Conservation (phyloP, 495 filamentous ascomycete genomes). For the Jackrogersella minutella region DNA sequence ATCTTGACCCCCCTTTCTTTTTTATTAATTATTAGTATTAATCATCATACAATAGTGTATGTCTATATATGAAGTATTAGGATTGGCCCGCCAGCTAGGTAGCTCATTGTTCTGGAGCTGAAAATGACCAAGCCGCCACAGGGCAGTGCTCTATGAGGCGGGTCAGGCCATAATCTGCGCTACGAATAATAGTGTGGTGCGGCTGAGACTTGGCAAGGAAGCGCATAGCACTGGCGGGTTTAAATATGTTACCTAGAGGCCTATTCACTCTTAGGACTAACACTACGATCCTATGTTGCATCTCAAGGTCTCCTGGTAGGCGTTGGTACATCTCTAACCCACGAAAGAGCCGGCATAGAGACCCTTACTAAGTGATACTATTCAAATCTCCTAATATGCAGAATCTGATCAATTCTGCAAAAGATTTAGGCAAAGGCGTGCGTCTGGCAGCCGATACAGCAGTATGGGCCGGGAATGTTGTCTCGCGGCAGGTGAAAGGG, state of each 20-base stretch:
- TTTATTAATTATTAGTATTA: too few species aligned
- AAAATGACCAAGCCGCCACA: background rate
- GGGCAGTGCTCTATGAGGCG: background rate
- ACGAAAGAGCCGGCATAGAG: background rate
- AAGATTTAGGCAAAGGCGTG: constrained; percentile 18
- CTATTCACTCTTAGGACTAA: background rate
- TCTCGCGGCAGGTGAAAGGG: constrained; percentile 13
- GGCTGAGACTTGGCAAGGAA: constrained; percentile 24
- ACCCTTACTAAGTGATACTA: background rate
- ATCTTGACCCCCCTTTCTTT: too few species aligned
- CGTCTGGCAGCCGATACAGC: constrained; percentile 17
- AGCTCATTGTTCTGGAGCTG: background rate
- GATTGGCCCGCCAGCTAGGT: too few species aligned
- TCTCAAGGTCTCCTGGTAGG: too few species aligned
- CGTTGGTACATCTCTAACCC: too few species aligned
- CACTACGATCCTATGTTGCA: background rate
- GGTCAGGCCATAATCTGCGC: background rate
- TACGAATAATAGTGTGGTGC: constrained; percentile 6
- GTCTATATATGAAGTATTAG: too few species aligned
- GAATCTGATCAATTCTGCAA: constrained; percentile 11
- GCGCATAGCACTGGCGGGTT: background rate
- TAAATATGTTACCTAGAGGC: background rate
- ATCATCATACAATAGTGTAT: too few species aligned
- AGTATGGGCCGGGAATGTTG: constrained; percentile 8
- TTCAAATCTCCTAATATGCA: background rate